These are phyloP conservation scores for Ophiocordyceps australis DNA, from an alignment of 2,329 filamentous ascomycete genomes.

Conservation along the genomic window DNA sequence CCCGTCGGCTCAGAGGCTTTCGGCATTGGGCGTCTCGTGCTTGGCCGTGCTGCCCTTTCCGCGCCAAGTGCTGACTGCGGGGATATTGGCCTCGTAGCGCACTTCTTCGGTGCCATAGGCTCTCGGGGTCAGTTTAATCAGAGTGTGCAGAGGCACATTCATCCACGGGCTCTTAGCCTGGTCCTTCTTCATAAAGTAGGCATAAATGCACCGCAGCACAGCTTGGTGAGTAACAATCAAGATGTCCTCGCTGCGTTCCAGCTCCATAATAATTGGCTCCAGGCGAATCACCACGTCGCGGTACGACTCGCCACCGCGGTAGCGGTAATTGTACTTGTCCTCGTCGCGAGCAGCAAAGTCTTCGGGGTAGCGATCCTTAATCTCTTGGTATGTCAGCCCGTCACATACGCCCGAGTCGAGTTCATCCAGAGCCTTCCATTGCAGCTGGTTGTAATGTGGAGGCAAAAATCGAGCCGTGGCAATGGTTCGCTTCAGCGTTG, in stretches of 20 bases:
- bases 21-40: slow-evolving; percentile 47
- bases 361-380: slow-evolving; percentile 77
- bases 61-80: slow-evolving; percentile 90
- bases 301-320: slow-evolving; percentile 88
- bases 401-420: slow-evolving; percentile 94
- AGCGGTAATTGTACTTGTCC: slow-evolving; percentile 99
- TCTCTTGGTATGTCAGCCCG: slow-evolving; percentile 88
- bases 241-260: slow-evolving; percentile 91
- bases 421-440: slow-evolving; percentile 98
- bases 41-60: slow-evolving; percentile 86
- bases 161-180: slow-evolving; percentile 94
- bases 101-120: slow-evolving; percentile 89
- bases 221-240: slow-evolving; percentile 97
- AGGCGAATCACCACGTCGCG: slow-evolving; percentile 94
- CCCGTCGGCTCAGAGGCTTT: slow-evolving; percentile 12
- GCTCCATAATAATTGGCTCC: slow-evolving; percentile 98
- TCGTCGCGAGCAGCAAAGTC: slow-evolving; percentile 92
- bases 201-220: slow-evolving; percentile 90
- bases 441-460: slow-evolving; percentile 72
- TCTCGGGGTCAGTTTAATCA: slow-evolving; percentile 90
- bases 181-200: slow-evolving; percentile 96
- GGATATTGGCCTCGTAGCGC: slow-evolving; percentile 76
- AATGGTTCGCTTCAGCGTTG: slow-evolving; percentile 62
- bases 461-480: slow-evolving; percentile 76
- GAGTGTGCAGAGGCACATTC: slow-evolving; percentile 88